phyloP scores from a whole-genome alignment of 164 flowering plant species.

The Vitis cinerea region DNA sequence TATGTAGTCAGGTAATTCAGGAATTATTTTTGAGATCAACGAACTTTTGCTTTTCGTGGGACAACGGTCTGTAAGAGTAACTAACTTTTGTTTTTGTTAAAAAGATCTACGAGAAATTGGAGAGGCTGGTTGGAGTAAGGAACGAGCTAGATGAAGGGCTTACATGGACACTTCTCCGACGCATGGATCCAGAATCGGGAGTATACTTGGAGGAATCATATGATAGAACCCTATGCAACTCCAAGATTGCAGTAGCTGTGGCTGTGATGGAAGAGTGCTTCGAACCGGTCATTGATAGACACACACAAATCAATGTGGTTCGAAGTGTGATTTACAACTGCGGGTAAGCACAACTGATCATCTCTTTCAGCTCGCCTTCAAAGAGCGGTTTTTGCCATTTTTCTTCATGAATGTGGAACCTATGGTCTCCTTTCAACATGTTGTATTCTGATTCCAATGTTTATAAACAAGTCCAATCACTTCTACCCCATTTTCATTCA shows the following conservation, averaged over 20 bases:
- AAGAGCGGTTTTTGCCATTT: neutral
- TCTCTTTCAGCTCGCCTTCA: neutral
- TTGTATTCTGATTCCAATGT: neutral
- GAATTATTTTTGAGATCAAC: neutral
- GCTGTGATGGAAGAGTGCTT: slow-evolving; percentile 33
- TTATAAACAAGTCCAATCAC: neutral
- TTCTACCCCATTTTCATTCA: slow-evolving; percentile 1
- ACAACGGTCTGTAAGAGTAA: neutral
- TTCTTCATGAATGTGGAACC: too few relatives aligned
- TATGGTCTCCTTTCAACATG: neutral
- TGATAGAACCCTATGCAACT: slow-evolving; percentile 14
- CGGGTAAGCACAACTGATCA: slow-evolving; percentile 21
- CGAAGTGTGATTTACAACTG: slow-evolving; percentile 26
- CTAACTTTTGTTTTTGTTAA: neutral
- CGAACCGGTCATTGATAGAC: slow-evolving; percentile 19
- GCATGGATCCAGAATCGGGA: neutral
- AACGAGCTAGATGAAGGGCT: slow-evolving; percentile 17
- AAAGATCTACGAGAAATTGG: slow-evolving; percentile 19
- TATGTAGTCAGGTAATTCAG: slow-evolving; percentile 22
- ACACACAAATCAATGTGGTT: slow-evolving; percentile 14
- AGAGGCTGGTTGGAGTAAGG: slow-evolving; percentile 20
- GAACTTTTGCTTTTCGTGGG: neutral
- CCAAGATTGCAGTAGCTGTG: slow-evolving; percentile 36
- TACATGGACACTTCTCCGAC: slow-evolving; percentile 30
- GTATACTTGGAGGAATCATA: neutral